Evolutionary conservation across 805 yeast species (phyloP), one percentile per base, ranked within the genome.

Genomic region (Candida piceae): DNA sequence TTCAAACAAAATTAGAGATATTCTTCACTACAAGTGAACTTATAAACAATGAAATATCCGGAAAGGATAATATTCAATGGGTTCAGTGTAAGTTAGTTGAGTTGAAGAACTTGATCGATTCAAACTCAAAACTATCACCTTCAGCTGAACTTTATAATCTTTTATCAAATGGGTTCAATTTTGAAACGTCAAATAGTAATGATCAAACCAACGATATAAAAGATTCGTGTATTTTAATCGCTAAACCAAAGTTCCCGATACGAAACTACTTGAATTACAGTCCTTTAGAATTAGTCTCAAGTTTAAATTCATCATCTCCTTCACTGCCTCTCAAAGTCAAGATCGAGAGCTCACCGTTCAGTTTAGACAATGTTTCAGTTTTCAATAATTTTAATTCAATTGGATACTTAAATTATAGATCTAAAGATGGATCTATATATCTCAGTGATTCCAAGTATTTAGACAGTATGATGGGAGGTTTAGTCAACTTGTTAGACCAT

Each of bases 391-490:
- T 41, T 34, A 38, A 20, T 10, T 24, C 41, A 12, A 18, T 29
- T 21, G 58, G 56, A 2, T 35, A 42, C 23, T 28, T 66, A 9
- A 62, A 57, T 32, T 57, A 57, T 35, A 40, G 40, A 15, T 41
- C 56, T 31, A 32, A 42, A 12, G 38, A 44, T 7, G 48, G 43
- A 2, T 37, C 42, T 2, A 31, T 47, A 16, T 32, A 42, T 33
- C 44, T 70, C 6, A 48, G 65, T 13, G 76, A 71, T 45, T 46
- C 58, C 11, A 64, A 60, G 47, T 71, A 62, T 44, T 36, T 71
- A 41, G 76, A 70, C 35, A 71, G 70, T 41, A 67, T 67, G 69
- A 46, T 55, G 9, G 76, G 76, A 7, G 72, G 66, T 0, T 40
- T 64, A 7, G 57, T 46, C 4, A 68, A 46, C 8, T 13, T 36